Percentiles rank a stretch among this genome's conserved stretches.
Evolutionary conservation across 495 filamentous ascomycete species (phyloP).

Genomic region (Cercophora samala): DNA sequence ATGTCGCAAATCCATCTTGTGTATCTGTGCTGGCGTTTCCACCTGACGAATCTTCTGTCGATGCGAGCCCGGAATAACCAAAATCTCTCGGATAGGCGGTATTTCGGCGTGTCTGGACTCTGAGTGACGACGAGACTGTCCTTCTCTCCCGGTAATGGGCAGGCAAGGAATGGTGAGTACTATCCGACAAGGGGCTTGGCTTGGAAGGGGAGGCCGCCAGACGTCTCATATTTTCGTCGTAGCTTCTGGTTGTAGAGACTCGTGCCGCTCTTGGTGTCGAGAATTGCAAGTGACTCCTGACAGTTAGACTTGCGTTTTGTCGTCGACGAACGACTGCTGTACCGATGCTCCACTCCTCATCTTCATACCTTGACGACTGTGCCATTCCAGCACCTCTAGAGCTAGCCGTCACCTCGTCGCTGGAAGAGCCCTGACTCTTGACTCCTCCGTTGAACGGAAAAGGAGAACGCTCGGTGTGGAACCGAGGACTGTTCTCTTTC

Average conservation of each 20-base stretch:
- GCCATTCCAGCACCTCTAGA: background rate
- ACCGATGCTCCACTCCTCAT: background rate
- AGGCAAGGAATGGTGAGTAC: slow-evolving; percentile 9
- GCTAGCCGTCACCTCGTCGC: background rate
- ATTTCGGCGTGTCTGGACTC: slow-evolving; percentile 10
- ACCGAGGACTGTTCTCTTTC: background rate
- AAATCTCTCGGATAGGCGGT: slow-evolving; percentile 28
- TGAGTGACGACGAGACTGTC: slow-evolving; percentile 11
- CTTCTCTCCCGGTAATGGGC: slow-evolving; percentile 8
- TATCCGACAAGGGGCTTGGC: slow-evolving; percentile 5
- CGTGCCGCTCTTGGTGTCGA: background rate
- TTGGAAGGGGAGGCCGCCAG: slow-evolving; percentile 1
- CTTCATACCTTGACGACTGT: background rate
- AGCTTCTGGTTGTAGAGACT: slow-evolving; percentile 1
- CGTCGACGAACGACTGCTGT: background rate
- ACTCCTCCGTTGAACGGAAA: background rate
- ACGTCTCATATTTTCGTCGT: background rate
- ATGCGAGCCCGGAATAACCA: slow-evolving; percentile 26
- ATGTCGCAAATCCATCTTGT: background rate
- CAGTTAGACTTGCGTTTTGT: background rate
- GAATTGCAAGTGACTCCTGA: background rate
- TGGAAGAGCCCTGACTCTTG: background rate
- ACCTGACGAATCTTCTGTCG: slow-evolving; percentile 21
- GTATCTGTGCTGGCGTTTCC: slow-evolving; percentile 2
- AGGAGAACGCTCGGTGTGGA: background rate